These are phyloP conservation scores for Saccharomyces cerevisiae DNA, from an alignment of 805 yeast genomes.

Conservation along the genomic window DNA sequence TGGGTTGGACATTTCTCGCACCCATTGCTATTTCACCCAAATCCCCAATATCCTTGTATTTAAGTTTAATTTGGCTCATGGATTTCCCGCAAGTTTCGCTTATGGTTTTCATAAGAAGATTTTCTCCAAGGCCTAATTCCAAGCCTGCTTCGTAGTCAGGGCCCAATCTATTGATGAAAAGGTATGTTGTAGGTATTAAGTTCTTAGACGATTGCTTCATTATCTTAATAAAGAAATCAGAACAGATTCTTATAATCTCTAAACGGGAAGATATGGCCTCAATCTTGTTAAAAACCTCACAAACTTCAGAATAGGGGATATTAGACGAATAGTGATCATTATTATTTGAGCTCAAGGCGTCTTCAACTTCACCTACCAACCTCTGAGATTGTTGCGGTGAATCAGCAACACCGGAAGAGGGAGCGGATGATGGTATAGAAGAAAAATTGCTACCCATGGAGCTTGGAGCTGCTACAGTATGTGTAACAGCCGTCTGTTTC, in stretches of 20 bases:
- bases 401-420: not conserved
- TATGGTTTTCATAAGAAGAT: constrained; percentile 77
- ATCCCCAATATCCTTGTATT: constrained; percentile 78
- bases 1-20: constrained; percentile 76
- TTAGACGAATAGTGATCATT: constrained; percentile 5
- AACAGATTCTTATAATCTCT: constrained; percentile 66
- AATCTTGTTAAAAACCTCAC: constrained; percentile 64
- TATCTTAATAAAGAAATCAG: constrained; percentile 63
- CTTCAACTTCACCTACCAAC: not conserved
- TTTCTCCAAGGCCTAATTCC: constrained; percentile 90
- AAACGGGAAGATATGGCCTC: constrained; percentile 78
- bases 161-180: constrained; percentile 81
- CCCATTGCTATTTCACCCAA: constrained; percentile 81
- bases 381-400: not conserved
- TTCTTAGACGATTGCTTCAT: constrained; percentile 45
- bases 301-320: constrained; percentile 34
- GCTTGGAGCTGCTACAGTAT: not conserved
- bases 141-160: constrained; percentile 89
- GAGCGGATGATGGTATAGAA: not conserved
- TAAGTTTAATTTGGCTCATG: constrained; percentile 57
- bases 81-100: constrained; percentile 86
- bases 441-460: not conserved
- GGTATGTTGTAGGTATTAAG: constrained; percentile 65
- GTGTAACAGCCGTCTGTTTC: not conserved
- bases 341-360: not conserved